These are phyloP conservation scores for Pyrenochaeta sp. DNA, from an alignment of 2,329 filamentous ascomycete genomes.

Conservation along the genomic window DNA sequence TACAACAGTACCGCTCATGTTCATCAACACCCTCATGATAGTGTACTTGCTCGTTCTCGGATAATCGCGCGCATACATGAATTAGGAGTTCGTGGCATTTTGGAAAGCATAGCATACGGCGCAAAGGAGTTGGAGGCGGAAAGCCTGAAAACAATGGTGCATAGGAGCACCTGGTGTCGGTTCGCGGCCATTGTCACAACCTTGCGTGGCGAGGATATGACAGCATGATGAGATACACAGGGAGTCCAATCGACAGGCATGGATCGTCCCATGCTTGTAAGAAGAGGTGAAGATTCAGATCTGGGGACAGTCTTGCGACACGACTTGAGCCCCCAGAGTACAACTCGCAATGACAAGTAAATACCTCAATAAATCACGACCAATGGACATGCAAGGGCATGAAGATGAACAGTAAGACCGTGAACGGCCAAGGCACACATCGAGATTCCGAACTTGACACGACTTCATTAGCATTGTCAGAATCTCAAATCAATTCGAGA, in stretches of 20 bases:
- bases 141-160: not conserved
- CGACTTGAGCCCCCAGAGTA: not conserved
- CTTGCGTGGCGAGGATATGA: too few relatives aligned
- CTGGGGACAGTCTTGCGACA: not conserved
- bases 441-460: not conserved
- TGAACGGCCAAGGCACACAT: not conserved
- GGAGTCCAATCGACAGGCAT: not conserved
- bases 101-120: slow-evolving; percentile 1
- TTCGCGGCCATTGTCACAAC: not conserved
- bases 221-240: not conserved
- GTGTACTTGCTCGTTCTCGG: slow-evolving; percentile 49
- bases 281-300: not conserved
- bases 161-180: not conserved
- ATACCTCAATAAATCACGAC: not conserved
- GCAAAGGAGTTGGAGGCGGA: not conserved
- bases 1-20: slow-evolving; percentile 48
- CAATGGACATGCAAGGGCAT: not conserved
- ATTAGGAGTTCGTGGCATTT: not conserved
- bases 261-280: not conserved
- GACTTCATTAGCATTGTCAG: not conserved
- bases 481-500: not conserved
- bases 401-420: not conserved
- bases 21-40: slow-evolving; percentile 51
- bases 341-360: not conserved
- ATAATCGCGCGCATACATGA: slow-evolving; percentile 27